A percentile compares a stretch with the other conserved stretches of the same genome.
Evolutionary conservation across 2,329 filamentous ascomycete species (phyloP).

Genomic region (Parastagonospora nodorum): DNA sequence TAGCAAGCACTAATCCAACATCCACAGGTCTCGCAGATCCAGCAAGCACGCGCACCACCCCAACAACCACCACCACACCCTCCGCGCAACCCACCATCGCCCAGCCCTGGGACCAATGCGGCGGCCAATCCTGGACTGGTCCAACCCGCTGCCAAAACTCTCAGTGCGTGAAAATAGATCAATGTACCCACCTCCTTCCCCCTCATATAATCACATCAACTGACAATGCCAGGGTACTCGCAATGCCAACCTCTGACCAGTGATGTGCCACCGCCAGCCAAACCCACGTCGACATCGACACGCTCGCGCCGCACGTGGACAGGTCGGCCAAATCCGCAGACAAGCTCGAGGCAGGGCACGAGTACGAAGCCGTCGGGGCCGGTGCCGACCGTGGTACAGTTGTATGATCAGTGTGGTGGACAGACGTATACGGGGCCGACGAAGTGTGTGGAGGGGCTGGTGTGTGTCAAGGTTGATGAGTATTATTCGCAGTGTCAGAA

Average conservation of each 20-base stretch:
- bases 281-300: constrained; percentile 3
- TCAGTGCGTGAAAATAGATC: constrained; percentile 11
- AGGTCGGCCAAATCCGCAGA: not conserved
- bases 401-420: constrained; percentile 19
- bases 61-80: constrained; percentile 8
- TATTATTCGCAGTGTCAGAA: constrained; percentile 11
- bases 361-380: constrained; percentile 6
- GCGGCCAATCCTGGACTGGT: constrained; percentile 13
- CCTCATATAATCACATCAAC: not conserved
- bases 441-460: constrained; percentile 12
- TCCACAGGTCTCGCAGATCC: constrained; percentile 12
- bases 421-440: constrained; percentile 11
- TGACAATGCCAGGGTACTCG: constrained; percentile 5
- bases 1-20: no score
- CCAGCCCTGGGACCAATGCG: constrained; percentile 21
- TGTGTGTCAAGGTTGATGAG: constrained; percentile 16
- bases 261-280: not conserved
- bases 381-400: constrained; percentile 10
- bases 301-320: constrained; percentile 6
- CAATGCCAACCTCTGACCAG: constrained; percentile 11
- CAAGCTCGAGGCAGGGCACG: not conserved
- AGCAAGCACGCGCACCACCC: constrained; percentile 9
- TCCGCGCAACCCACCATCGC: constrained; percentile 11
- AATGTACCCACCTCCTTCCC: constrained; percentile 2
- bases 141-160: constrained; percentile 20